Evolutionary conservation across 225 moss, liverwort and hornwort species (phyloP).

Genomic region (Physcomitrellopsis africana): DNA sequence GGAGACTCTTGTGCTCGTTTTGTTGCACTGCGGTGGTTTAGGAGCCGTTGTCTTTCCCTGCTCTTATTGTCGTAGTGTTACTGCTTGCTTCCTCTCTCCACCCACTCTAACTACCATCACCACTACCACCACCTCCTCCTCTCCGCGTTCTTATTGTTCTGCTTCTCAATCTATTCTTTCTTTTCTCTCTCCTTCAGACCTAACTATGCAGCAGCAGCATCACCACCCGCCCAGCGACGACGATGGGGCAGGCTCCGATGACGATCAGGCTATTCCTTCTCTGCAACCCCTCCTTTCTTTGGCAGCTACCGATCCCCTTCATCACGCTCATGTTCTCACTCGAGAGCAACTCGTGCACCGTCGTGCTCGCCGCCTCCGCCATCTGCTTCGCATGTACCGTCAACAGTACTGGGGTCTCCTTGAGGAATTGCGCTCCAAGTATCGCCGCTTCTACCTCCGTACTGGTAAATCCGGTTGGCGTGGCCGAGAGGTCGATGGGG

Average conservation of each 20-base stretch:
- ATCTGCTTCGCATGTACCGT: constrained; percentile 79
- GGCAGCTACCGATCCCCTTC: constrained; percentile 33
- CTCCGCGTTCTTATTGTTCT: too few relatives aligned
- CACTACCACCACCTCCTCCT: too few relatives aligned
- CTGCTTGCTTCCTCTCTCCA: too few relatives aligned
- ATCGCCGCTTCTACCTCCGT: constrained; percentile 90
- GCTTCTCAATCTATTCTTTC: too few relatives aligned
- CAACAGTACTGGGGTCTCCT: constrained; percentile 91
- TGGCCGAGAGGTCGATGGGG: constrained; percentile 45
- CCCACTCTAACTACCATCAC: too few relatives aligned
- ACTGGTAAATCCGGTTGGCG: constrained; percentile 92
- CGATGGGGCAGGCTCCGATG: constrained; percentile 40
- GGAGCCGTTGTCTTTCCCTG: too few relatives aligned
- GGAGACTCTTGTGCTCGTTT: too few relatives aligned
- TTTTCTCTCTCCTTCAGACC: not conserved
- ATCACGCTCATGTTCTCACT: constrained; percentile 56
- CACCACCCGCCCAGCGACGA: constrained; percentile 40
- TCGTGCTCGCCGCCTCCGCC: constrained; percentile 54
- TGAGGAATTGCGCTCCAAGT: constrained; percentile 92
- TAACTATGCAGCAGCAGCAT: not conserved
- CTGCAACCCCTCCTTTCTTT: constrained; percentile 17
- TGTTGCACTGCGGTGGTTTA: too few relatives aligned
- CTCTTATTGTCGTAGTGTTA: too few relatives aligned
- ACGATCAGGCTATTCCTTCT: constrained; percentile 26
- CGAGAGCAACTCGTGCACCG: constrained; percentile 74